Conservation (phyloP, 2,329 filamentous ascomycete genomes). For the Talaromyces piceae region DNA sequence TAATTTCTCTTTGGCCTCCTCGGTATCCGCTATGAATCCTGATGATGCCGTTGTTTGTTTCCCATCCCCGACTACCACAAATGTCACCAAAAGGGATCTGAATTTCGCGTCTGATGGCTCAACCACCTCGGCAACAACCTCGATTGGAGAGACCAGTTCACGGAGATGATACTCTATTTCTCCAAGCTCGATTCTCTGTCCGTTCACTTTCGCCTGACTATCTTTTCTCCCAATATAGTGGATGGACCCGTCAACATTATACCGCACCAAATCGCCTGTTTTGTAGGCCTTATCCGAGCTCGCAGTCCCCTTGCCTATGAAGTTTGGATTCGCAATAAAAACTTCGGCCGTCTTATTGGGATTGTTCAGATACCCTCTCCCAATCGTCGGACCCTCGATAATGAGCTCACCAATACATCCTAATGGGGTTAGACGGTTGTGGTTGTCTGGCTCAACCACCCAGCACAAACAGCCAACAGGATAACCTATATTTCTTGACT, state of each 20-base stretch:
- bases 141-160: no score
- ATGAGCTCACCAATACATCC: constrained; percentile 32
- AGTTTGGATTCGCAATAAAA: constrained; percentile 32
- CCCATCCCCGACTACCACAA: no score
- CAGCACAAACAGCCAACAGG: constrained; percentile 36
- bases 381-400: constrained; percentile 35
- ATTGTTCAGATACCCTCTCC: constrained; percentile 39
- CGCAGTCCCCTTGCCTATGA: not conserved
- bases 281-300: no score
- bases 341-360: constrained; percentile 26
- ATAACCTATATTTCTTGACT: constrained; percentile 22
- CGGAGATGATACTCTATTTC: no score
- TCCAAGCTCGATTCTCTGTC: constrained; percentile 68
- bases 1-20: no score
- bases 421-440: constrained; percentile 38
- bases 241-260: not conserved
- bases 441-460: constrained; percentile 41
- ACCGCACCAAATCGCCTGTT: not conserved
- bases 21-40: no score
- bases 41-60: no score
- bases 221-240: not conserved
- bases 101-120: no score
- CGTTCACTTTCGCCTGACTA: constrained; percentile 71
- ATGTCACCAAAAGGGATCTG: no score
- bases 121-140: no score